phyloP scores from a whole-genome alignment of 1,139 yeast genomes.

The Blastobotrys malaysiensis region DNA sequence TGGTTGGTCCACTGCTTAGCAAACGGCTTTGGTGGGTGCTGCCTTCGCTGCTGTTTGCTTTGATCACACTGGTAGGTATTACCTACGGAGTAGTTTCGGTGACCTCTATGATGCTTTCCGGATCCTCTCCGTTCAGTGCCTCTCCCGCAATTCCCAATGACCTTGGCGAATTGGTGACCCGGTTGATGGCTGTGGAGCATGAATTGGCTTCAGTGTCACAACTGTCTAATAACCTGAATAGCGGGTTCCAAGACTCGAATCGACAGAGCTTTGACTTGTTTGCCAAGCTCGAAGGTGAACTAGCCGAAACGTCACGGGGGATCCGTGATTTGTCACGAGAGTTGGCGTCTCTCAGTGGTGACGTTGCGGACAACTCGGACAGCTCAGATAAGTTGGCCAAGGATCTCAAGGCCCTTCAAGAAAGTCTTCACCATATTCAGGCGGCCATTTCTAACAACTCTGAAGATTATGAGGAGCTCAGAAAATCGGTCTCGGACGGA shows the following conservation, averaged over 20 bases:
- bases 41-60: background rate
- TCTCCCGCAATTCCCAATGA: conserved; percentile 18
- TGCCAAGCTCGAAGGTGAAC: conserved; percentile 12
- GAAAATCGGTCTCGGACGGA: background rate
- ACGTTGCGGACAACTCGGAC: conserved; percentile 7
- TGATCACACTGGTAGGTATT: background rate
- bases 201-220: conserved; percentile 14
- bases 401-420: conserved; percentile 5
- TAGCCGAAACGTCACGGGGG: conserved; percentile 10
- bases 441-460: conserved; percentile 3
- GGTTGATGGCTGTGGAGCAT: conserved; percentile 18
- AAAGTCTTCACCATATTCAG: conserved; percentile 7
- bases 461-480: background rate
- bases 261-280: conserved; percentile 7
- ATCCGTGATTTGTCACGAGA: conserved; percentile 8
- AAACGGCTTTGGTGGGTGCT: conserved; percentile 6
- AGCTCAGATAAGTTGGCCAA: conserved; percentile 7
- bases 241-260: conserved; percentile 14
- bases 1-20: conserved; percentile 10
- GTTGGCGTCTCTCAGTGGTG: conserved; percentile 8
- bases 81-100: background rate
- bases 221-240: conserved; percentile 12
- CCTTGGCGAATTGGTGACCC: conserved; percentile 14
- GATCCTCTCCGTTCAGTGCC: background rate
- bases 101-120: background rate